Conservation (phyloP, 345 rosid genomes). For the Litchi chinensis region DNA sequence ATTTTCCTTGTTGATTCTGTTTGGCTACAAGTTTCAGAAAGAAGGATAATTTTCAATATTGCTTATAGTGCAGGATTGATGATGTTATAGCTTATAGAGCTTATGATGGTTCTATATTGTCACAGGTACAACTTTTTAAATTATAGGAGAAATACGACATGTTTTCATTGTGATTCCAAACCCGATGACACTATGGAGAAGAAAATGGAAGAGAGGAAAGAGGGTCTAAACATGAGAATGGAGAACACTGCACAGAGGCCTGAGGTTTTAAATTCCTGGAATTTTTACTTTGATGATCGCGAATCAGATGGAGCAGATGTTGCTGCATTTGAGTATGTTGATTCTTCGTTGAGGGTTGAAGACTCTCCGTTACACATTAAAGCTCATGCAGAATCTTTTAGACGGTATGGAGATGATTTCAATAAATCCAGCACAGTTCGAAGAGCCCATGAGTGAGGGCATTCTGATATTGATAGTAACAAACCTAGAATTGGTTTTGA, state of each 20-base stretch:
- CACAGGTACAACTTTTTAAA: constrained; percentile 27
- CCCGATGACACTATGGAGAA: constrained; percentile 66
- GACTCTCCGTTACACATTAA: constrained; percentile 30
- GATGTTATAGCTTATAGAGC: too few species aligned
- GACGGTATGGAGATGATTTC: constrained; percentile 42
- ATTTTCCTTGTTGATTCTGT: too few species aligned
- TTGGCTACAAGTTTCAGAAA: too few species aligned
- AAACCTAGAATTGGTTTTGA: constrained; percentile 69
- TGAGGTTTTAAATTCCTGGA: constrained; percentile 27
- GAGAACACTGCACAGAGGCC: constrained; percentile 48
- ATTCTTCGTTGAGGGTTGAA: constrained; percentile 25
- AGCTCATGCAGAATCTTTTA: constrained; percentile 35
- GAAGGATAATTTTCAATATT: too few species aligned
- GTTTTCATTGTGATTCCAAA: constrained; percentile 96
- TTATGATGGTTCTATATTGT: too few species aligned
- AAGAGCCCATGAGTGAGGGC: constrained; percentile 32
- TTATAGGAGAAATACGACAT: constrained; percentile 85
- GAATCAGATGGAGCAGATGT: too few species aligned
- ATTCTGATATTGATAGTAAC: constrained; percentile 41
- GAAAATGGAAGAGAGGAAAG: constrained; percentile 54
- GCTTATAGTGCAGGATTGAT: too few species aligned
- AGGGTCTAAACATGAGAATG: constrained; percentile 39
- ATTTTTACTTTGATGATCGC: too few species aligned
- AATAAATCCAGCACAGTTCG: constrained; percentile 32
- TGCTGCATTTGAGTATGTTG: too few species aligned